Conservation (phyloP, 768 basidiomycete genomes). For the Tricholomella constricta region DNA sequence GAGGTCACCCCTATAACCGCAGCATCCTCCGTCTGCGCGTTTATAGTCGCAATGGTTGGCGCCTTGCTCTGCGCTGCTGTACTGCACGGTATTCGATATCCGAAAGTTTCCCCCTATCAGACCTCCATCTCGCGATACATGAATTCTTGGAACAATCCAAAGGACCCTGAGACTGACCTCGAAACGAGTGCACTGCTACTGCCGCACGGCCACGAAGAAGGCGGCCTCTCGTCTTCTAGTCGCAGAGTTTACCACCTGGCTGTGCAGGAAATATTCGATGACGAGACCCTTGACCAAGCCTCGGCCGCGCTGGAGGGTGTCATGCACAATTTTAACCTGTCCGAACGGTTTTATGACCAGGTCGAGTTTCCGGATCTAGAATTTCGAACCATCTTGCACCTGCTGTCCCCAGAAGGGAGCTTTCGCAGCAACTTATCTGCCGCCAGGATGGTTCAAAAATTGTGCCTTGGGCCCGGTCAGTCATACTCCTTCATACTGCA, state of each 20-base stretch:
- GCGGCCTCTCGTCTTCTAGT: constrained; percentile 1
- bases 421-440: constrained; percentile 13
- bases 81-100: not conserved
- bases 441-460: constrained; percentile 1
- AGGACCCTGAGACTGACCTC: not conserved
- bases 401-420: constrained; percentile 13
- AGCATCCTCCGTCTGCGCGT: not conserved
- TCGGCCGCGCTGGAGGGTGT: constrained; percentile 8
- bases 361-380: constrained; percentile 3
- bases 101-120: not conserved
- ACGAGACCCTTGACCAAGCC: constrained; percentile 14
- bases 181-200: not conserved
- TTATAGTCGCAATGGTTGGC: not conserved
- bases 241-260: constrained; percentile 12
- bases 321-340: not conserved
- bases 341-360: not conserved
- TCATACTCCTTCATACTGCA: not conserved
- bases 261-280: constrained; percentile 15
- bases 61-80: not conserved
- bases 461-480: not conserved
- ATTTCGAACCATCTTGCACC: constrained; percentile 3
- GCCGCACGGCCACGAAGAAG: not conserved
- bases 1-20: not conserved
- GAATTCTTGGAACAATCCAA: not conserved
- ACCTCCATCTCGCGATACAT: not conserved